A percentile compares a stretch with the other conserved stretches of the same genome.
phyloP scores from a whole-genome alignment of 495 filamentous ascomycete species.

The Neurospora tetraspora region DNA sequence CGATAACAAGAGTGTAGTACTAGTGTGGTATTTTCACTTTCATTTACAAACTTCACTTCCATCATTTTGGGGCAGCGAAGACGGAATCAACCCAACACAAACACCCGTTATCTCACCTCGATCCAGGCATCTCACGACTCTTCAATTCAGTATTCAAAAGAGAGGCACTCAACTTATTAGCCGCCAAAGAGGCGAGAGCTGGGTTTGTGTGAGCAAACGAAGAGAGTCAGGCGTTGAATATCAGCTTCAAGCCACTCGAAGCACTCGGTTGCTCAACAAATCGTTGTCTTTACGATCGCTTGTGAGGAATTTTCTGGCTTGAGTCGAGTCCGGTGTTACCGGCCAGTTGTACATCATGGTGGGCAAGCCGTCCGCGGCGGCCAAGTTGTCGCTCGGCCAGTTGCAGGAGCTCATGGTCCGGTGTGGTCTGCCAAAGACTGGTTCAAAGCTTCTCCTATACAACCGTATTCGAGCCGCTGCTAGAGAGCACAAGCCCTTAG shows the following conservation, averaged over 20 bases:
- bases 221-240: neutral
- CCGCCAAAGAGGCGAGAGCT: neutral
- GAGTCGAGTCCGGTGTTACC: neutral
- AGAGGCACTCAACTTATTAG: neutral
- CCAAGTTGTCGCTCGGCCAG: neutral
- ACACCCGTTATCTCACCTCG: neutral
- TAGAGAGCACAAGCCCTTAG: slow-evolving; percentile 3
- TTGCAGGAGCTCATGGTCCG: neutral
- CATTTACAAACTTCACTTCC: neutral
- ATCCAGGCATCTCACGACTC: neutral
- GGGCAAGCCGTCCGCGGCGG: neutral
- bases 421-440: slow-evolving; percentile 16
- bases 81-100: neutral
- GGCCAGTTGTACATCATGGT: neutral
- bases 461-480: slow-evolving; percentile 14
- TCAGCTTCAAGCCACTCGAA: neutral
- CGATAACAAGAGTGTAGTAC: neutral
- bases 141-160: neutral
- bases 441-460: slow-evolving; percentile 8
- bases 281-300: neutral
- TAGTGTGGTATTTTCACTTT: neutral
- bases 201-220: neutral
- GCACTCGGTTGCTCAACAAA: neutral
- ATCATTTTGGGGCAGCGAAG: neutral
- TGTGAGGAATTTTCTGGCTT: neutral